Percentiles rank a stretch among this genome's conserved stretches.
phyloP scores from a whole-genome alignment of 1,284 basidiomycete species.

The Malassezia psittaci region DNA sequence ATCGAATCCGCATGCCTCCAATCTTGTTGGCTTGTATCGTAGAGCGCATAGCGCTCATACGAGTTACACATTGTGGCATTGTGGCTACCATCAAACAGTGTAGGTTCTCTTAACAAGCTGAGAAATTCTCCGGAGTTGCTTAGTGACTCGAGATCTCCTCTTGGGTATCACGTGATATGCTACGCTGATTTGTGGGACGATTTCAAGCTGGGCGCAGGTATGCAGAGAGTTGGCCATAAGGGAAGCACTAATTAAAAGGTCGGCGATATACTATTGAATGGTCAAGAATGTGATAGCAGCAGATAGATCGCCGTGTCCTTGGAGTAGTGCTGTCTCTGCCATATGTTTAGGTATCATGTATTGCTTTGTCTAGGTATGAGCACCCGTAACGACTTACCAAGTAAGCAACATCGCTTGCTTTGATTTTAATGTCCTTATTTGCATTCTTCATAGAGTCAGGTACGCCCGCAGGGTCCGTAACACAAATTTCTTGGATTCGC shows the following conservation, averaged over 20 bases:
- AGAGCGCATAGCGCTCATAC: conserved; percentile 12
- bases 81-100: conserved; percentile 1
- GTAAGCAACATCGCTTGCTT: conserved; percentile 30
- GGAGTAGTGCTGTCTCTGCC: conserved; percentile 26
- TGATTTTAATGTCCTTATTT: conserved; percentile 31
- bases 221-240: no score
- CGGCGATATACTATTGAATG: no score
- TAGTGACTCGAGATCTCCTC: conserved; percentile 13
- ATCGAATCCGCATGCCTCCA: neutral
- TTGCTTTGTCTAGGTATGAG: conserved; percentile 12
- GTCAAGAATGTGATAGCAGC: neutral
- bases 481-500: conserved; percentile 31
- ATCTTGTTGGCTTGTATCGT: conserved; percentile 3
- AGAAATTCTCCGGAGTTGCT: no score
- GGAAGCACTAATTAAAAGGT: no score
- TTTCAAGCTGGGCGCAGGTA: no score
- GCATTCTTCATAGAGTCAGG: conserved; percentile 20
- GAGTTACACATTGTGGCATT: conserved; percentile 8
- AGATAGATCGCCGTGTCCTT: conserved; percentile 23
- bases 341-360: conserved; percentile 21
- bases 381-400: conserved; percentile 23
- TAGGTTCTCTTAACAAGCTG: no score
- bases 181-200: no score
- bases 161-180: conserved; percentile 12
- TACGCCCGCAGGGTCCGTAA: conserved; percentile 25